These are phyloP conservation scores for Puccinellia tenuiflora DNA, from an alignment of 176 grass and related monocot genomes.

Conservation along the genomic window DNA sequence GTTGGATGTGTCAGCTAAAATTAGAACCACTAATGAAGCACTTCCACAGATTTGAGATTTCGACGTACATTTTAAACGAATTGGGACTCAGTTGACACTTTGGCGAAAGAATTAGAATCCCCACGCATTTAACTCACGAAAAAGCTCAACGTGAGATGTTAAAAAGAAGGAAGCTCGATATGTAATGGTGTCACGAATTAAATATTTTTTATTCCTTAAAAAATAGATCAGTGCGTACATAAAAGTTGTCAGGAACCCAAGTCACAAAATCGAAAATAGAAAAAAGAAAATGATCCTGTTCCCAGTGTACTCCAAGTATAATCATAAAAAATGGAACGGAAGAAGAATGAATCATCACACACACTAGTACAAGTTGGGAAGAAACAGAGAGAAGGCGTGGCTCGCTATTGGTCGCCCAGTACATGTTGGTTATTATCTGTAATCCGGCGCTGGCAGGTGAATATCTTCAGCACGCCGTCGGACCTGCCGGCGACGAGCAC, in stretches of 20 bases:
- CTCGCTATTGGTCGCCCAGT: neutral
- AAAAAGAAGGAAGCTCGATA: too few species aligned
- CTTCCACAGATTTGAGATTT: too few species aligned
- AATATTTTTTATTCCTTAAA: slow-evolving; percentile 17
- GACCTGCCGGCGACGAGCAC: slow-evolving; percentile 61
- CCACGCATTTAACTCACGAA: too few species aligned
- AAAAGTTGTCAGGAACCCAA: slow-evolving; percentile 15
- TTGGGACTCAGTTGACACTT: too few species aligned
- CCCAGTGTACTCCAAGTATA: neutral
- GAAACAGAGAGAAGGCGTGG: neutral
- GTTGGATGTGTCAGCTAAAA: too few species aligned
- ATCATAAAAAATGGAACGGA: neutral
- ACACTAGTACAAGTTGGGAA: neutral
- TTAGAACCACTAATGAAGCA: too few species aligned
- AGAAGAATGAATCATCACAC: neutral
- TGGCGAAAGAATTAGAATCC: too few species aligned
- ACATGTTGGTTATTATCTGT: neutral
- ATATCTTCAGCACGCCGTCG: slow-evolving; percentile 55
- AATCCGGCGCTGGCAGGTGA: slow-evolving; percentile 37
- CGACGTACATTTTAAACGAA: too few species aligned
- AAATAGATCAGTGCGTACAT: slow-evolving; percentile 25
- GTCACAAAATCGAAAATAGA: neutral
- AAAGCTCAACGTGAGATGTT: too few species aligned
- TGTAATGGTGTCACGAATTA: neutral
- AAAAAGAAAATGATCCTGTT: neutral